Base-by-base conservation (phyloP, 305 asterid species). In the Solanum hybrid region DNA sequence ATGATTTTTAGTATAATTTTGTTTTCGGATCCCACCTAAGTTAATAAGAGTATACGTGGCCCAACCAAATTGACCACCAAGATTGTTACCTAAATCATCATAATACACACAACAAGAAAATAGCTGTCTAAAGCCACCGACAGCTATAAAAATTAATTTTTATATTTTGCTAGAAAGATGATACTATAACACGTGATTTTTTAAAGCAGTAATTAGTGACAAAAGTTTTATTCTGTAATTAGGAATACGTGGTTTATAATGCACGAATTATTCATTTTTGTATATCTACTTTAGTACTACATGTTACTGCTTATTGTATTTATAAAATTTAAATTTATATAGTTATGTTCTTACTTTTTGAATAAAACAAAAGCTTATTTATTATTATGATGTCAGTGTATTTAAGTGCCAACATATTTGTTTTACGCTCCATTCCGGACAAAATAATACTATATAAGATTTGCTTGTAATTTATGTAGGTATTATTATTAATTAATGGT, bases 101-200 rank as follows among this genome's bases (percentile, higher is more conserved):
- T 27, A 26, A 37, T 8, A 27, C 36, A 81, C 26, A 13, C 88
- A 85, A 31, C 5, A 57, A 85, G 77, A 57, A 51, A 45, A 57
- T 85, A 85, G 88, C 45, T 85, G 45, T 29, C 88, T 81, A 85
- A 5, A 31, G 45, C 88, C 88, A 85, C 88, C 88, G 88, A 85
- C 88, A 85, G 88, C 76, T 57, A 57, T 57, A 6, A 1, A 17
- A 57, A 57, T 57, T 17, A 57, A 13, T 45, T 57, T 57, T 57
- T 57, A 70, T 20, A 14, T 83, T 84, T 29, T 8, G 38, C 38
- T 84, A 84, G 72, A 51, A 45, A 17, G 27, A 17, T 84, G 39
- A 45, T 84, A 31, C 76, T 15, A 31, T 57, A 85, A 57, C 88
- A 85, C 88, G 41, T 85, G 88, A 85, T 5, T 11, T 29, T 51